Evolutionary conservation across 768 basidiomycete species (phyloP), one percentile per base, ranked within the genome.

Genomic region (Tylopilus sp.): DNA sequence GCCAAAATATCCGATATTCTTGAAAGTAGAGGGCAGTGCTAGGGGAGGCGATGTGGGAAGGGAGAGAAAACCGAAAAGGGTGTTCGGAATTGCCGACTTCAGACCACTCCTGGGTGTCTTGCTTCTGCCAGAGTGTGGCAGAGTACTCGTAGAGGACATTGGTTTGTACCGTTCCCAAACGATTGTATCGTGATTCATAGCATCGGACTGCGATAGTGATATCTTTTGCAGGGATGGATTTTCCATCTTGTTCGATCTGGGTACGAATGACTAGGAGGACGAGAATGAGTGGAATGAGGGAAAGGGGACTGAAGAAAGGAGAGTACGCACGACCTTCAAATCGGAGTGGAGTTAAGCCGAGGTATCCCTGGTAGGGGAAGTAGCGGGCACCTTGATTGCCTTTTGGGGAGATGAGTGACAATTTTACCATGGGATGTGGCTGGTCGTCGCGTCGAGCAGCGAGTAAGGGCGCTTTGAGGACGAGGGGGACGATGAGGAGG

Each of bases 1-100:
- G 77, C 91, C 91, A 93, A 63, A 80, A 80, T 63, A 87, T 82
- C 40, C 85, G 78, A 67, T 90, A 93, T 59, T 85, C 86, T 58
- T 86, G 86, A 60, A 83, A 89, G 53, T 81, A 75, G 35, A 69
- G 59, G 13, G 84, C 79, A 43, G 85, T 83, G 66, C 84, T 86
- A 60, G 82, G 84, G 36, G 86, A 86, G 15, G 76, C 69, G 45
- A 79, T 76, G 55, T 77, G 74, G 50, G 78, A 65, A 23, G 91
- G 91, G 23, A 93, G 53, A 41, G 78, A 75, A 61, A 93, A 75
- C 44, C 81, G 80, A 67, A 91, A 93, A 2, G 87, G 82, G 58
- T 77, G 73, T 59, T 91, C 86, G 59, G 79, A 65, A 56, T 85
- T 80, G 40, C 79, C 82, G 56, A 92, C 71, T 42, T 80, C 75